Evolutionary conservation across 345 rosid species (phyloP), one percentile per base, ranked within the genome.

Genomic region (Salix dunnii): DNA sequence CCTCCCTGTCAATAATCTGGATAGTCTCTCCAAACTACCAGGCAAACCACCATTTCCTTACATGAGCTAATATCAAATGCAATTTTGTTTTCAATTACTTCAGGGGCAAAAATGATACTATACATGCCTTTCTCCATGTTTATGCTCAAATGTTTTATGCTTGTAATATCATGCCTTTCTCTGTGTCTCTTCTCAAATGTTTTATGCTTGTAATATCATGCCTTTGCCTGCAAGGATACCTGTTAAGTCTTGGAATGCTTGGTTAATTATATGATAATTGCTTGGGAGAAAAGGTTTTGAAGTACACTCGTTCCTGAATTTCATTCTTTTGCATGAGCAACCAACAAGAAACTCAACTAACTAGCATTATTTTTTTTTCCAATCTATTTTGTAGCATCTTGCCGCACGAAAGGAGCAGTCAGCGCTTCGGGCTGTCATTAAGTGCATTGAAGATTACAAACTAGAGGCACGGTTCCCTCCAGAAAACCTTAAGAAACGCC

Each of bases 371-470:
- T 63, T 67, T 53, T 63, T 21, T 17, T 5, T 63, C n/a, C 1
- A 8, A 63, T 66, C n/a, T 14, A 70, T 58, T 38, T 76, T 74
- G 25, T 86, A 93, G 99, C 91, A 89, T 60, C 84, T 92, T 6
- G 97, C 97, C 83, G 91, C 86, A 6, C 89, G 98, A 35, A 96
- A 93, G 79, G 99, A 96, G 86, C 99, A 92, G 79, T 92, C 98
- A 66, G 99, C 99, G 3, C 91, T 96, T 27, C 87, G 88, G 66
- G 90, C 98, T 14, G 97, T 96, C 58, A 85, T 96, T 68, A 96
- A 91, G 79, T 96, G 99, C 94, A 92, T 96, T 60, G 99, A 92
- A 85, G 99, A 96, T 85, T 96, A 96, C 92, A 90, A 93, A 82
- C 92, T 96, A 18, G 97, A 87, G 76, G 85, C 85, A 21, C 91